Percentiles rank a stretch among this genome's conserved stretches.
These are phyloP conservation scores for Coniochaeta sp. DNA, from an alignment of 2,329 filamentous ascomycete genomes.

Conservation along the genomic window DNA sequence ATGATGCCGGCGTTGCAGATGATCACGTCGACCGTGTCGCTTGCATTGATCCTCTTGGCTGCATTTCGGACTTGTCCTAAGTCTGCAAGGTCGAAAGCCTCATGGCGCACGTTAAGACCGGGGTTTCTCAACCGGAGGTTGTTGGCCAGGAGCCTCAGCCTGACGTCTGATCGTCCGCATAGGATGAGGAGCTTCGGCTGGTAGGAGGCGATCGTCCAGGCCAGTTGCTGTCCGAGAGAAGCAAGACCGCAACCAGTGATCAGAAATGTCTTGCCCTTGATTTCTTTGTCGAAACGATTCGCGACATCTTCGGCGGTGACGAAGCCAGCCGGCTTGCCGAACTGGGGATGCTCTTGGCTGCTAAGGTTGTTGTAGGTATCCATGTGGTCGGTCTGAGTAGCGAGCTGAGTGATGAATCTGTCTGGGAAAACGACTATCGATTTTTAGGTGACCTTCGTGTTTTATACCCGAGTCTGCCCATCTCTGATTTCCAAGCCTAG, in stretches of 20 bases:
- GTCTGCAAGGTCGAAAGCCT: conserved; percentile 1
- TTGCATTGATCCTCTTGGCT: not conserved
- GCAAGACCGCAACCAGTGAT: not conserved
- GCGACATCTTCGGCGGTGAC: conserved; percentile 1
- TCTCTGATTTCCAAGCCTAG: not conserved
- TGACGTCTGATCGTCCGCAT: conserved; percentile 1
- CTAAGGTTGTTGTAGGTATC: not conserved
- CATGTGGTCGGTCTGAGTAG: not conserved
- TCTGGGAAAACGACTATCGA: not conserved
- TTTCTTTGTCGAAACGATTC: not conserved
- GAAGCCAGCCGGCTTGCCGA: not conserved
- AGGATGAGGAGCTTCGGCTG: not conserved
- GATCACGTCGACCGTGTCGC: not conserved
- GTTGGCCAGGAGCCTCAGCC: not conserved
- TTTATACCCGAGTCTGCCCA: no score
- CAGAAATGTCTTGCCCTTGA: conserved; percentile 1
- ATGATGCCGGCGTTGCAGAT: conserved; percentile 4
- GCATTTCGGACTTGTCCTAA: conserved; percentile 1
- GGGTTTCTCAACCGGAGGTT: not conserved
- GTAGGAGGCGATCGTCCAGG: not conserved
- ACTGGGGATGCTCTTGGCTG: not conserved
- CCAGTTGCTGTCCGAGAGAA: not conserved
- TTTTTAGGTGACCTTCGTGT: no score
- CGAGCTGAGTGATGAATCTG: not conserved
- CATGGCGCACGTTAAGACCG: not conserved